phyloP scores from a whole-genome alignment of 257 asterid species.

The Solanum acaule region DNA sequence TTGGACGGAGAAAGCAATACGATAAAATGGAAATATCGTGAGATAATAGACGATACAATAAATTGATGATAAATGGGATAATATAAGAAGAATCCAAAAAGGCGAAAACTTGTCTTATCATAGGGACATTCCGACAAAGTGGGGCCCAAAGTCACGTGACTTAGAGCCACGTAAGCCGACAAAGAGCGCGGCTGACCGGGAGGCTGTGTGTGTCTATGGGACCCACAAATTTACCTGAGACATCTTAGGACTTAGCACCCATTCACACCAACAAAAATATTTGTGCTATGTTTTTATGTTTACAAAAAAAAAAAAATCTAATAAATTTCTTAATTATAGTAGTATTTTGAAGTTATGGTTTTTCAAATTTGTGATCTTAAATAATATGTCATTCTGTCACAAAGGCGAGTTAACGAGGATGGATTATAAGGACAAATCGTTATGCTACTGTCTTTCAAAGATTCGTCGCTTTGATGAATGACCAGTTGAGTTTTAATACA shows the following conservation, averaged over 20 bases:
- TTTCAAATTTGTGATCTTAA: neutral
- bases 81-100: neutral
- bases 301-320: too few relatives aligned
- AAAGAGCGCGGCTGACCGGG: conserved; percentile 2
- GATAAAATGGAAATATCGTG: neutral
- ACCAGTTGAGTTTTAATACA: neutral
- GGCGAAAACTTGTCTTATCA: conserved; percentile 12
- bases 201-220: neutral
- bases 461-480: neutral
- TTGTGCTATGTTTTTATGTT: neutral
- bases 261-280: neutral
- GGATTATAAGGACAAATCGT: neutral
- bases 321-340: neutral
- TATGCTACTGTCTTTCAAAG: fast-evolving
- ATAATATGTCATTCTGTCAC: fast-evolving
- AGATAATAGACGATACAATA: neutral
- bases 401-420: neutral
- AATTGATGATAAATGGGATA: neutral
- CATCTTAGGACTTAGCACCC: conserved; percentile 2
- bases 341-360: too few relatives aligned
- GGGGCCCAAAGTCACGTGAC: conserved; percentile 16
- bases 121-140: conserved; percentile 24
- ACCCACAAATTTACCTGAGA: neutral
- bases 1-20: fast-evolving
- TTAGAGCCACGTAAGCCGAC: conserved; percentile 11